Evolutionary conservation across 202 grass and related monocot genomes (phyloP).

Genomic region (Schoenoplectus triqueter): DNA sequence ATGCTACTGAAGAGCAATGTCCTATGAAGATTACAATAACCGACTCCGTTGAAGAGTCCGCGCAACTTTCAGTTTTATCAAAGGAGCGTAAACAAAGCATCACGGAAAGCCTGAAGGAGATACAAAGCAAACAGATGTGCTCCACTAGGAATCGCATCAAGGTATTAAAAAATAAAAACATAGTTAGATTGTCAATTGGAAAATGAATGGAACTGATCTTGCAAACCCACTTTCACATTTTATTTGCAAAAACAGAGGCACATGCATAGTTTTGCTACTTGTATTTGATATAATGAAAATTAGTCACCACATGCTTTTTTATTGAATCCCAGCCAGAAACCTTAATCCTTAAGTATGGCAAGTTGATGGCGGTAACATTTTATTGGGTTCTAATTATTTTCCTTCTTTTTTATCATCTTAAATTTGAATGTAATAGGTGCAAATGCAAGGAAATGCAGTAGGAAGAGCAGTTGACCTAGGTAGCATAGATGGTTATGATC

Average conservation of each 20-base stretch:
- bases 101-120: slow-evolving; percentile 67
- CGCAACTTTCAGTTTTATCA: slow-evolving; percentile 50
- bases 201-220: slow-evolving; percentile 3
- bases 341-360: not conserved
- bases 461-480: slow-evolving; percentile 79
- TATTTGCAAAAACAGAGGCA: not conserved
- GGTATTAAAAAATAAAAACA: slow-evolving; percentile 46
- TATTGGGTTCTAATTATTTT: not conserved
- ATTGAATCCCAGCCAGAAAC: not conserved
- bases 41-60: slow-evolving; percentile 51
- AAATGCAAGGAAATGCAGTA: slow-evolving; percentile 85
- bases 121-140: slow-evolving; percentile 62
- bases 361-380: not conserved
- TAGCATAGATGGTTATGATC: slow-evolving; percentile 58
- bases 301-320: not conserved
- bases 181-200: not conserved
- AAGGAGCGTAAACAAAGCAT: slow-evolving; percentile 51
- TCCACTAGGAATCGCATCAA: slow-evolving; percentile 64
- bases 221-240: not conserved
- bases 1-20: slow-evolving; percentile 29
- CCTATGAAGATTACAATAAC: slow-evolving; percentile 33
- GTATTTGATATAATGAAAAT: not conserved
- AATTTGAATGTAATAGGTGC: slow-evolving; percentile 55
- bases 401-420: not conserved
- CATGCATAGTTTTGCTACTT: not conserved